phyloP scores from a whole-genome alignment of 2,329 filamentous ascomycete genomes.

The Arthrobotrys musiformis region DNA sequence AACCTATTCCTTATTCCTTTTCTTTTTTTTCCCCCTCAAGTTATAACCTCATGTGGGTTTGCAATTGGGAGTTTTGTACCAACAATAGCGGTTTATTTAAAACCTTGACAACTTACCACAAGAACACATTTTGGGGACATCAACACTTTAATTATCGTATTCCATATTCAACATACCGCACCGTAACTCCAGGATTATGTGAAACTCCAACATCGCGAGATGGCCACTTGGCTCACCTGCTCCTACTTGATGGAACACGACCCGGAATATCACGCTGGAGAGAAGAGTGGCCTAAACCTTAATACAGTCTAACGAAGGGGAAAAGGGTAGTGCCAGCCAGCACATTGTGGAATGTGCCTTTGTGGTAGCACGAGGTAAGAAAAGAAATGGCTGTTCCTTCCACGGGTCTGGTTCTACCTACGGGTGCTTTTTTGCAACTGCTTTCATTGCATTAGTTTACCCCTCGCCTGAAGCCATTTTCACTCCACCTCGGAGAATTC shows the following conservation, averaged over 20 bases:
- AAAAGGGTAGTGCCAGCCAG: slow-evolving; percentile 21
- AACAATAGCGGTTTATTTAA: slow-evolving; percentile 23
- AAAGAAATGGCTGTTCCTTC: slow-evolving; percentile 28
- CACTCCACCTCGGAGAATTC: slow-evolving; percentile 45
- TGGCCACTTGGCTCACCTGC: slow-evolving; percentile 21
- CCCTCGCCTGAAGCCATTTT: slow-evolving; percentile 37
- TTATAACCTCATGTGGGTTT: neutral
- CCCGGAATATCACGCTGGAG: slow-evolving; percentile 23
- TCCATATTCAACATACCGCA: neutral
- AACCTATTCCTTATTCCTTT: neutral
- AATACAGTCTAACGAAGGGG: slow-evolving; percentile 13
- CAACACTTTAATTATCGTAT: neutral
- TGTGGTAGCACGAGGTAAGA: slow-evolving; percentile 20
- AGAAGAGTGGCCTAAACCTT: slow-evolving; percentile 29
- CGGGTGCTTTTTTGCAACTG: slow-evolving; percentile 27
- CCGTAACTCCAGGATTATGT: slow-evolving; percentile 26
- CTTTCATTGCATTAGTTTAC: slow-evolving; percentile 29
- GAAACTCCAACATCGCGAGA: slow-evolving; percentile 28
- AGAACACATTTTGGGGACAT: slow-evolving; percentile 7
- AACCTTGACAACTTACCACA: slow-evolving; percentile 8
- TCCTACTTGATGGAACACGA: neutral
- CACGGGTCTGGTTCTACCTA: slow-evolving; percentile 13
- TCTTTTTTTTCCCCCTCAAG: neutral
- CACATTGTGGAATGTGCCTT: slow-evolving; percentile 42
- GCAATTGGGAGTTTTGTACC: slow-evolving; percentile 26